A percentile compares a stretch with the other conserved stretches of the same genome.
Evolutionary conservation across 164 flowering plant genomes (phyloP).

Genomic region (Annona cherimola): DNA sequence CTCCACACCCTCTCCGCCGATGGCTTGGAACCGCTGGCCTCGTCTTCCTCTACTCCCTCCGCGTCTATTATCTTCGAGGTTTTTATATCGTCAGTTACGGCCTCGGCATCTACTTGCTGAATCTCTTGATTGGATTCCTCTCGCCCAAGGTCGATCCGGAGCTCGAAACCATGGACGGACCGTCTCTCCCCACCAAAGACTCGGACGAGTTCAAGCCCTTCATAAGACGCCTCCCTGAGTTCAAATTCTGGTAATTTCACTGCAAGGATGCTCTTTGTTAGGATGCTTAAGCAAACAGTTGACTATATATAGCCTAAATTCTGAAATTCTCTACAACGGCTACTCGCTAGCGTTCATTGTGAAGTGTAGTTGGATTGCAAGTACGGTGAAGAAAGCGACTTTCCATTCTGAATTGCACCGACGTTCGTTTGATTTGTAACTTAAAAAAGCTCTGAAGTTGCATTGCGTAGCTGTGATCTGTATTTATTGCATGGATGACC

Average conservation of each 20-base stretch:
- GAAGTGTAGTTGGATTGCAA: no score
- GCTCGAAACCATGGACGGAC: conserved; percentile 61
- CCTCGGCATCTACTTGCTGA: conserved; percentile 67
- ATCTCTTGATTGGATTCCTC: conserved; percentile 77
- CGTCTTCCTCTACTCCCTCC: conserved; percentile 46
- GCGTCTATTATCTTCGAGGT: conserved; percentile 71
- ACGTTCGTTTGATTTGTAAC: no score
- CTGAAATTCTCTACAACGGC: no score
- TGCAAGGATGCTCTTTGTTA: background rate
- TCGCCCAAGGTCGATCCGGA: conserved; percentile 86
- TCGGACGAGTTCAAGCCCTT: conserved; percentile 89
- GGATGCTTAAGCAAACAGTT: no score
- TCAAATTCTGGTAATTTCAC: conserved; percentile 70
- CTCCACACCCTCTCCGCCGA: conserved; percentile 58
- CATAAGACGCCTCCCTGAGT: conserved; percentile 87
- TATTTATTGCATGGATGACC: no score
- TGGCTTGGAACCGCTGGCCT: conserved; percentile 70
- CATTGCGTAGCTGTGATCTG: no score
- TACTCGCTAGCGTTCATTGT: no score
- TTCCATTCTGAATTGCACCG: no score
- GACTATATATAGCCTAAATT: no score
- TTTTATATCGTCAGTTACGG: conserved; percentile 77
- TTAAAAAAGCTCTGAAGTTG: no score
- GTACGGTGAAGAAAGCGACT: no score
- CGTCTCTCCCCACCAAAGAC: conserved; percentile 69